Evolutionary conservation across 2,329 filamentous ascomycete species (phyloP).

Genomic region (Fusarium anguioides): DNA sequence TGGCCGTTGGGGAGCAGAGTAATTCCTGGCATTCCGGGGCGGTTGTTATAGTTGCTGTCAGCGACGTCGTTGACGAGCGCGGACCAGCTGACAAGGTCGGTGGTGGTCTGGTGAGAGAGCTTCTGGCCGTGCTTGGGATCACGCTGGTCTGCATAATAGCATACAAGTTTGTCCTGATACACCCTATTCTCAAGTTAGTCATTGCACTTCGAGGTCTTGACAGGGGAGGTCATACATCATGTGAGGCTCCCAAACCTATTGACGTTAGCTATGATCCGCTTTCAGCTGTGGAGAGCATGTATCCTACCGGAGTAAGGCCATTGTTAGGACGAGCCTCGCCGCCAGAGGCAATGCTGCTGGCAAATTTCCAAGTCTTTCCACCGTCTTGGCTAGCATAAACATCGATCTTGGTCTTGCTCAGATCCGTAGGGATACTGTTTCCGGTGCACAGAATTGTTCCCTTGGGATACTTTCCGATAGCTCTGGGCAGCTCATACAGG

Average conservation of each 20-base stretch:
- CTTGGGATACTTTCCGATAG: slow-evolving; percentile 66
- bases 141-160: slow-evolving; percentile 79
- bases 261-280: background rate
- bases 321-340: slow-evolving; percentile 71
- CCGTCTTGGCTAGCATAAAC: slow-evolving; percentile 71
- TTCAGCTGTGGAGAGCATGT: background rate
- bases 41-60: slow-evolving; percentile 67
- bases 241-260: slow-evolving; percentile 77
- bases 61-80: slow-evolving; percentile 67
- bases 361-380: slow-evolving; percentile 73
- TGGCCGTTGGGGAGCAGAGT: slow-evolving; percentile 64
- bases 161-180: slow-evolving; percentile 68
- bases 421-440: slow-evolving; percentile 68
- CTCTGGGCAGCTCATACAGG: slow-evolving; percentile 70
- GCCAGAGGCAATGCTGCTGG: slow-evolving; percentile 72
- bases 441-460: slow-evolving; percentile 74
- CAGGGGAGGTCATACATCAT: slow-evolving; percentile 54
- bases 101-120: slow-evolving; percentile 71
- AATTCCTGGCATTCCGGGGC: slow-evolving; percentile 76
- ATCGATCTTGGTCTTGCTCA: slow-evolving; percentile 74
- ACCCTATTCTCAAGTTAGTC: slow-evolving; percentile 49
- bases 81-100: slow-evolving; percentile 70
- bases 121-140: slow-evolving; percentile 73
- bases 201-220: rapidly evolving
- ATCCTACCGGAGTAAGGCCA: slow-evolving; percentile 67